Conservation (phyloP, 192 early-diverging fungal species). For the Cladochytrium replicatum region DNA sequence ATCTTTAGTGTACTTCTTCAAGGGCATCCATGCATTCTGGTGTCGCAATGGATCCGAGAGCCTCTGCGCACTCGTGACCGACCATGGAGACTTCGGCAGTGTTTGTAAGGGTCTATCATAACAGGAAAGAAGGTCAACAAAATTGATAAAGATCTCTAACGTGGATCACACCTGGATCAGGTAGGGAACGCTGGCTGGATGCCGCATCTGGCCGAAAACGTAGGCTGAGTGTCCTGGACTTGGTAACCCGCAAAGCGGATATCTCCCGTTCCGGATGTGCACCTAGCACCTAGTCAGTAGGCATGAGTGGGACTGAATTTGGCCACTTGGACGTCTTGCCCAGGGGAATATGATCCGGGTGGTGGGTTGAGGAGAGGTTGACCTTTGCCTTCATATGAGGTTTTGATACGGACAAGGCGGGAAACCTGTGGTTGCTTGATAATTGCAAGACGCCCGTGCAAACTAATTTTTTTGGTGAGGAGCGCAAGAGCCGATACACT, state of each 20-base stretch:
- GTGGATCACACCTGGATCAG: constrained; percentile 44
- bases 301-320: too few species aligned
- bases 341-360: too few species aligned
- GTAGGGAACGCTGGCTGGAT: constrained; percentile 76
- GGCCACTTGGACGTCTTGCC: too few species aligned
- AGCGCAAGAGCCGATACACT: background rate
- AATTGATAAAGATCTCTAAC: background rate
- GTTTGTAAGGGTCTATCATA: constrained; percentile 68
- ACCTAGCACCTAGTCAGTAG: too few species aligned
- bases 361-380: too few species aligned
- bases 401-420: too few species aligned
- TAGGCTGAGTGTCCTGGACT: constrained; percentile 51
- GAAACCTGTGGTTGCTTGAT: background rate
- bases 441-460: background rate
- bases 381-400: too few species aligned
- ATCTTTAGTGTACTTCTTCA: constrained; percentile 66
- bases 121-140: background rate
- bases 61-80: constrained; percentile 94
- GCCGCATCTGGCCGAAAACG: constrained; percentile 97
- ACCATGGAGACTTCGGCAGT: constrained; percentile 80
- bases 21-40: constrained; percentile 65
- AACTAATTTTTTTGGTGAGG: background rate
- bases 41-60: constrained; percentile 88
- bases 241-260: constrained; percentile 77
- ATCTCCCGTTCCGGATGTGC: constrained; percentile 76